Evolutionary conservation across 352 stramenopile species (phyloP), one percentile per base, ranked within the genome.

Genomic region (Globisporangium sylvaticum): DNA sequence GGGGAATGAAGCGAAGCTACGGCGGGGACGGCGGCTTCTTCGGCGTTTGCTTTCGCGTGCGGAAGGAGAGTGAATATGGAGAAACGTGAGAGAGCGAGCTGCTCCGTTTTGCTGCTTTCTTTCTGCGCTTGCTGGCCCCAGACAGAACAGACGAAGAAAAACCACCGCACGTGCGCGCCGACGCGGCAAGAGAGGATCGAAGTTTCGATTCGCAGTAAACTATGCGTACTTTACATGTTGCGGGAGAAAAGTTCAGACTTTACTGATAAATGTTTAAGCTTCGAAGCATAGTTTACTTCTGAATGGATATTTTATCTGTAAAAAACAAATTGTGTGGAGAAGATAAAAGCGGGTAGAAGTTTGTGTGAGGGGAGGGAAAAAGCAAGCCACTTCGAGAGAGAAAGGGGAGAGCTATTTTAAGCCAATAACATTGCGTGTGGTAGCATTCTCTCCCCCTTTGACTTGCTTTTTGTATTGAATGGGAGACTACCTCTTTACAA

Each of bases 91-190:
- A n/a, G n/a, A n/a, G n/a, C n/a, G n/a, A n/a, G n/a, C n/a, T n/a
- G 44, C 37, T 46, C 5, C 50, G 32, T 31, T 64, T 32, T 52
- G 15, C 68, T 48, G 58, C 57, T 46, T 39, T 56, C 44, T 70
- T 69, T 65, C 63, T 59, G 12, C 7, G 27, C 67, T 12, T 67
- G 59, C 65, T 69, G 73, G 67, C 65, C 65, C 65, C 73, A 83
- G 78, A 78, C 37, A n/a, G n/a, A n/a, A n/a, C n/a, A 46, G 46
- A 62, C 53, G 65, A 69, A 65, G 62, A 63, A 60, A 62, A 62
- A 69, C 29, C 54, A 60, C 29, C 54, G 29, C 54, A 56, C 50
- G 50, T 27, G 37, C 29, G 50, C 12, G 37, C 18, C 25, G 39
- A 66, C 53, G 27, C 3, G 29, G 37, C 37, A 44, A 20, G 44